These are phyloP conservation scores for Gentiana dahurica DNA, from an alignment of 257 asterid species.

Conservation along the genomic window DNA sequence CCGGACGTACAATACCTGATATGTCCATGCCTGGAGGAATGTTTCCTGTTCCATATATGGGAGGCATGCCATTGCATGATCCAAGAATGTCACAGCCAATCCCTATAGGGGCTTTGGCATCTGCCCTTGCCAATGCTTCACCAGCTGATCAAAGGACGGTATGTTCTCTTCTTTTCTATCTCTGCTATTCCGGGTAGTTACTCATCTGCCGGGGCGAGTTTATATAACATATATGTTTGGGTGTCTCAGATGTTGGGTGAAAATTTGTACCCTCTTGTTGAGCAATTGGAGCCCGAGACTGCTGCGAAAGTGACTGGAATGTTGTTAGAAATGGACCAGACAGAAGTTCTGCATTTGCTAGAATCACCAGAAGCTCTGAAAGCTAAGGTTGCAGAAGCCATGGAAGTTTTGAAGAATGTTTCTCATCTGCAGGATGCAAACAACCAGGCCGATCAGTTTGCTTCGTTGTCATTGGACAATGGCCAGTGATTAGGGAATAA, in stretches of 20 bases:
- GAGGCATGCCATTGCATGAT: conserved; percentile 76
- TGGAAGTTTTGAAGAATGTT: conserved; percentile 42
- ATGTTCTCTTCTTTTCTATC: conserved; percentile 6
- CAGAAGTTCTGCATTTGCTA: conserved; percentile 52
- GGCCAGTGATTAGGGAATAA: conserved; percentile 2
- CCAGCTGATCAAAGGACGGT: conserved; percentile 88
- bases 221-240: not conserved
- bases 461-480: conserved; percentile 47
- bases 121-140: conserved; percentile 92
- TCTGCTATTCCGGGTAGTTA: not conserved
- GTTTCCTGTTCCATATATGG: conserved; percentile 72
- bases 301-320: conserved; percentile 66
- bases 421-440: conserved; percentile 57
- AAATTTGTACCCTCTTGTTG: conserved; percentile 49
- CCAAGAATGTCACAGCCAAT: conserved; percentile 51
- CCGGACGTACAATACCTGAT: conserved; percentile 72
- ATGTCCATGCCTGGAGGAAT: conserved; percentile 58
- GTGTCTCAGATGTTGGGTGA: conserved; percentile 59
- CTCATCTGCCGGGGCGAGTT: too few species aligned
- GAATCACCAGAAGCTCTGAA: conserved; percentile 63
- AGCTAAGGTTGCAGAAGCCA: conserved; percentile 58
- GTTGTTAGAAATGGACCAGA: conserved; percentile 71
- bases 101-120: conserved; percentile 83
- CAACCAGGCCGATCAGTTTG: conserved; percentile 48
- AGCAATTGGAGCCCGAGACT: conserved; percentile 46